These are phyloP conservation scores for Neurospora sp. DNA, from an alignment of 495 filamentous ascomycete species.

Conservation along the genomic window DNA sequence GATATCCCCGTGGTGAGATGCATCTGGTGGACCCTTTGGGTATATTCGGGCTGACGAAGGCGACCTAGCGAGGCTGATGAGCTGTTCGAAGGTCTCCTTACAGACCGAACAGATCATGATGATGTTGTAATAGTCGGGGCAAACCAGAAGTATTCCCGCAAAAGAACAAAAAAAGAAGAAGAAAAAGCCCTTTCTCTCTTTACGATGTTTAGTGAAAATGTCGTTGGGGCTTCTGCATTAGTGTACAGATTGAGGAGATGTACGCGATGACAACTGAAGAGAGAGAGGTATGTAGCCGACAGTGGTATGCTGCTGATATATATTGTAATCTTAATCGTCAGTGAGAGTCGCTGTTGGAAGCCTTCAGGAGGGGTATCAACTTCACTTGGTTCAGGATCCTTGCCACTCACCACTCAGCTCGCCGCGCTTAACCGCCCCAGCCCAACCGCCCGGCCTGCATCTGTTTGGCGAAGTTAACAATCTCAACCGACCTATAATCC, in stretches of 20 bases:
- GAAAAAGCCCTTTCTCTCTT: background rate
- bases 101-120: background rate
- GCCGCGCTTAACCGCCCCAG: background rate
- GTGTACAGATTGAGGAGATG: background rate
- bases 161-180: background rate
- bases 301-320: background rate
- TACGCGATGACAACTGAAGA: background rate
- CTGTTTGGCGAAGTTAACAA: no score
- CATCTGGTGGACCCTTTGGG: background rate
- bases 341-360: background rate
- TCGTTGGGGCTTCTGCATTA: background rate
- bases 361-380: background rate
- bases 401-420: background rate
- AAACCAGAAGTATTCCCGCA: background rate
- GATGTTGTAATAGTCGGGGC: background rate
- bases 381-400: background rate
- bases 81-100: background rate
- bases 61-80: background rate
- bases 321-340: background rate
- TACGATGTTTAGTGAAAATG: background rate
- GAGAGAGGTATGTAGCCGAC: background rate
- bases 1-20: background rate
- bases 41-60: background rate
- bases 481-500: background rate
- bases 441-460: no score